Base-by-base conservation (phyloP, 1,139 yeast genomes). In the Pichia sp. region DNA sequence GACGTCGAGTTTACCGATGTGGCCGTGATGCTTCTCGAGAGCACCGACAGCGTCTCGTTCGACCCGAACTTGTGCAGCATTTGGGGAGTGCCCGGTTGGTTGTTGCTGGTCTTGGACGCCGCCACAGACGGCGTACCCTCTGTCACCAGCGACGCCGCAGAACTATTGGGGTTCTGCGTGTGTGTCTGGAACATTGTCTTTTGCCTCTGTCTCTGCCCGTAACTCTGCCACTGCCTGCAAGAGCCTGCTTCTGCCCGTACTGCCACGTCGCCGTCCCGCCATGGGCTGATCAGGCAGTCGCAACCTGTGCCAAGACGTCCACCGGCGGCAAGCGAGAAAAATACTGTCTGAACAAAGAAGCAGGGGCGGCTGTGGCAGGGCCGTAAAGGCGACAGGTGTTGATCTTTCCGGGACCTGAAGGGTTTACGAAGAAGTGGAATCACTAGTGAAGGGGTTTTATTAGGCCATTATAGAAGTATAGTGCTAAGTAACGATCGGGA, bases 1-100 rank as follows among this genome's bases (percentile, higher is more conserved):
- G 68, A 58, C 1, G 60, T 55, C 2, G 71, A 66, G 24, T 58
- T 59, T 3, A 62, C 51, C 2, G 71, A 66, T 2, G 64, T 51
- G 1, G 65, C 61, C 4, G 69, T 64, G n/a, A 60, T 27, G 8
- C 63, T 58, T 52, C 66, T 56, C 0, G 64, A 55, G 1, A 64
- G 41, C 1, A 57, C 30, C 2, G 64, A 62, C 5, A 58, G 45
- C 1, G 64, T 56, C 36, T 60, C 62, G 33, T 48, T 57, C 2
- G 61, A 55, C 2, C 48, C 55, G n/a, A n/a, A 44, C 14, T 45
- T 46, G 36, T 53, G 54, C 3, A 53, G 20, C 52, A 53, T 50
- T 12, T 43, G 46, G 14, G 53, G 52, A 6, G 55, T 43, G 9
- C 48, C 38, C 1, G 45, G 16, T 30, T 6, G 41, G 41, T 36